A percentile compares a stretch with the other conserved stretches of the same genome.
Evolutionary conservation across 495 filamentous ascomycete species (phyloP).

Genomic region (Xylaria longipes): DNA sequence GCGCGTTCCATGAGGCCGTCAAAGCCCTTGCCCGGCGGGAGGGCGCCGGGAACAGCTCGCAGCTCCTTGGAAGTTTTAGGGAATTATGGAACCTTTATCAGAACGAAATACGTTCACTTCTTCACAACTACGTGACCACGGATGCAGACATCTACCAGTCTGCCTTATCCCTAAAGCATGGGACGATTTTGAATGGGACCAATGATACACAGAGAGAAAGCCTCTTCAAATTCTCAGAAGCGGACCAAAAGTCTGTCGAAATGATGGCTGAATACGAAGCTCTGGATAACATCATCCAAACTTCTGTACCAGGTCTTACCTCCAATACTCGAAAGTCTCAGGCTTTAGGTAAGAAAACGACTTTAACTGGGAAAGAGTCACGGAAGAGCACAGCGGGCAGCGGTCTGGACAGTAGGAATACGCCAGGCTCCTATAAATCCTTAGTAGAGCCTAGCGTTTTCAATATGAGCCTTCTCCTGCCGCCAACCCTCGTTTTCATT

Average conservation of each 20-base stretch:
- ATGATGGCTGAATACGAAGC: constrained; percentile 85
- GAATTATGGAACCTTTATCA: constrained; percentile 90
- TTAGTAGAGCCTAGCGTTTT: constrained; percentile 95
- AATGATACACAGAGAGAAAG: constrained; percentile 71
- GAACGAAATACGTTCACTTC: constrained; percentile 80
- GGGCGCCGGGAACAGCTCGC: constrained; percentile 61
- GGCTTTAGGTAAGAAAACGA: constrained; percentile 51
- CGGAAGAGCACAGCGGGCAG: constrained; percentile 55
- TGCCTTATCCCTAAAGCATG: constrained; percentile 50
- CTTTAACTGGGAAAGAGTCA: constrained; percentile 43
- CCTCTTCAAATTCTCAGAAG: constrained; percentile 88
- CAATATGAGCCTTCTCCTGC: constrained; percentile 93
- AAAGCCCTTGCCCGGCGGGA: constrained; percentile 81
- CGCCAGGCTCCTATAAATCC: constrained; percentile 63
- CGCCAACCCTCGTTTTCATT: constrained; percentile 91
- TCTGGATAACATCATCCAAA: constrained; percentile 84
- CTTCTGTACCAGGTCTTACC: constrained; percentile 91
- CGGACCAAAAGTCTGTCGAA: constrained; percentile 76
- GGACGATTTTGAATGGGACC: constrained; percentile 55
- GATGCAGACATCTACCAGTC: constrained; percentile 75
- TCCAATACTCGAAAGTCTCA: constrained; percentile 71
- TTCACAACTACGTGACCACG: constrained; percentile 98
- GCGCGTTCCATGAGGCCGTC: constrained; percentile 90
- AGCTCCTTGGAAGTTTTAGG: constrained; percentile 79
- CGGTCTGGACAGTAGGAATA: constrained; percentile 71